Percentiles rank a stretch among this genome's conserved stretches.
Evolutionary conservation across 1,139 yeast genomes (phyloP).

Genomic region (Candida smagusa): DNA sequence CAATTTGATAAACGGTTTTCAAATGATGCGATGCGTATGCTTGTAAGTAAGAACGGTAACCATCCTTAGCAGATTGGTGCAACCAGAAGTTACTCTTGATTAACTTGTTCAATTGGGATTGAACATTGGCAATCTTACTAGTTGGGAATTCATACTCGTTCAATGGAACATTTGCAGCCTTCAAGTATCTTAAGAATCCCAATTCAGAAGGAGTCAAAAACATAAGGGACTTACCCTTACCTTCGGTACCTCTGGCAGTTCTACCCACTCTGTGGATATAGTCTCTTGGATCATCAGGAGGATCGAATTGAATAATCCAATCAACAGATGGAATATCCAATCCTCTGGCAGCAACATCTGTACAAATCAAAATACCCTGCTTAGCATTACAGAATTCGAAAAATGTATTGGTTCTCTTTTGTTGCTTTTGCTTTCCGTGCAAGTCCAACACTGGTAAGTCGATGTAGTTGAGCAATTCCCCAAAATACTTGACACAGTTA

Average conservation of each 20-base stretch:
- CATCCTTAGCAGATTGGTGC: conserved; percentile 95
- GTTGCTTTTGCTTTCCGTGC: conserved; percentile 98
- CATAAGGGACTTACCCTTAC: conserved; percentile 93
- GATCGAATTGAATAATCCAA: conserved; percentile 29
- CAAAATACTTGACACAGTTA: conserved; percentile 94
- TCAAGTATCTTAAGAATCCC: conserved; percentile 89
- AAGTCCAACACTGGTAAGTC: conserved; percentile 93
- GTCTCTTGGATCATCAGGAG: conserved; percentile 92
- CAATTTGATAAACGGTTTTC: conserved; percentile 94
- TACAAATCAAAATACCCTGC: conserved; percentile 40
- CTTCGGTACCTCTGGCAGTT: conserved; percentile 63
- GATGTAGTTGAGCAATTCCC: conserved; percentile 90
- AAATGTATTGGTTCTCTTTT: conserved; percentile 94
- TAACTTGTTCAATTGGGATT: conserved; percentile 85
- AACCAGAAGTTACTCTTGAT: conserved; percentile 91
- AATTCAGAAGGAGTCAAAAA: conserved; percentile 90
- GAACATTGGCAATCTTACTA: conserved; percentile 92
- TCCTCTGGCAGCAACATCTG: conserved; percentile 31
- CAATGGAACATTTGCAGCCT: conserved; percentile 95
- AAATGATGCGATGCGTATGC: conserved; percentile 96
- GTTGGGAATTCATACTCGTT: conserved; percentile 96
- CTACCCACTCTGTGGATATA: conserved; percentile 30
- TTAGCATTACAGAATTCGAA: conserved; percentile 97
- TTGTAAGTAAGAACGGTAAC: conserved; percentile 92
- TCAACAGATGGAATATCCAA: conserved; percentile 29